These are phyloP conservation scores for Solanum chaucha DNA, from an alignment of 257 asterid species.

Conservation along the genomic window DNA sequence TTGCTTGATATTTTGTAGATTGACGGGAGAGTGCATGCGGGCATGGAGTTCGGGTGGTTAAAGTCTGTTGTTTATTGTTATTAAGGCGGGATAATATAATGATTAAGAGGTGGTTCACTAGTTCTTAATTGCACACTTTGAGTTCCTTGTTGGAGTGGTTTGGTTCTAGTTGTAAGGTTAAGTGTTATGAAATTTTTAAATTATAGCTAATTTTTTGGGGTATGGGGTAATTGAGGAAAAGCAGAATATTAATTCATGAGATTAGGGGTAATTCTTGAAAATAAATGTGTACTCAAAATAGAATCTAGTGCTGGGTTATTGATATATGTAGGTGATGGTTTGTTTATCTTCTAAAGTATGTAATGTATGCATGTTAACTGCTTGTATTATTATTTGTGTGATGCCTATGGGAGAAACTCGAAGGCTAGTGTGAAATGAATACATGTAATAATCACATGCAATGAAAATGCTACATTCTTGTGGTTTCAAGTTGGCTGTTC, in stretches of 20 bases:
- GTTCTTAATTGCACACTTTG: not conserved
- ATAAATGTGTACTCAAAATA: not conserved
- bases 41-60: not conserved
- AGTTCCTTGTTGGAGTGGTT: not conserved
- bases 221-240: not conserved
- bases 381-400: not conserved
- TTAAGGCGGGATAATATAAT: too few relatives aligned
- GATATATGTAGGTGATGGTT: not conserved
- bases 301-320: not conserved
- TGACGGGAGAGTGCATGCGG: not conserved
- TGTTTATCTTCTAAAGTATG: not conserved
- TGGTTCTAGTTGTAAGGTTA: not conserved
- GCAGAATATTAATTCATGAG: not conserved
- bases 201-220: not conserved
- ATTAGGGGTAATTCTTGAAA: not conserved
- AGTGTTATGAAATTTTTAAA: too few relatives aligned
- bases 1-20: not conserved
- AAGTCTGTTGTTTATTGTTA: not conserved
- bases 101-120: not conserved
- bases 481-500: not conserved
- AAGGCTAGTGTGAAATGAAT: not conserved
- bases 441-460: not conserved
- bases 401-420: not conserved
- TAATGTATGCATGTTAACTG: not conserved
- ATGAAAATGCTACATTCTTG: not conserved